Percentiles rank a stretch among this genome's conserved stretches.
These are phyloP conservation scores for Vicia sativa DNA, from an alignment of 306 rosid genomes.

Conservation along the genomic window DNA sequence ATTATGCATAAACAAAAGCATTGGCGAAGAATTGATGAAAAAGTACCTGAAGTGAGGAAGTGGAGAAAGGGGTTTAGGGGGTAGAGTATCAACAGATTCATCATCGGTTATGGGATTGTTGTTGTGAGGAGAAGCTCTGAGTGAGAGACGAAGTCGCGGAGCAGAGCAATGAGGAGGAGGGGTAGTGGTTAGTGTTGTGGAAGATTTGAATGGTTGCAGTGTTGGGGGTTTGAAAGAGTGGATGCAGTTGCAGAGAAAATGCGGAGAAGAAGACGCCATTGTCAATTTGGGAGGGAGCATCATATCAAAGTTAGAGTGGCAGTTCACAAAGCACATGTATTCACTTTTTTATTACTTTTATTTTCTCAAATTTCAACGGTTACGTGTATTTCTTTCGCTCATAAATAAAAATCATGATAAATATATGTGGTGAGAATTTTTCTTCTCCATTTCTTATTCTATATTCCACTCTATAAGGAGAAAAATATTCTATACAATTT, in stretches of 20 bases:
- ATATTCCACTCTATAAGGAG: no score
- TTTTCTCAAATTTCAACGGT: no score
- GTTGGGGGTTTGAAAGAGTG: conserved; percentile 25
- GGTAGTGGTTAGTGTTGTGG: conserved; percentile 26
- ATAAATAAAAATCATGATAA: no score
- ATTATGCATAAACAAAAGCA: conserved; percentile 9
- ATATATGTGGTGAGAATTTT: no score
- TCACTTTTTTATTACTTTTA: background rate
- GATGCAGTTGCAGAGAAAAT: conserved; percentile 27
- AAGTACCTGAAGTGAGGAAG: conserved; percentile 41
- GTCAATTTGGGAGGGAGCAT: conserved; percentile 5
- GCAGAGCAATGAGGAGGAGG: conserved; percentile 24
- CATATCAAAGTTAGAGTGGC: background rate
- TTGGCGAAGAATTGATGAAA: background rate
- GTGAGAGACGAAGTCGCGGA: conserved; percentile 22
- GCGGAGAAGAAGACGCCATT: conserved; percentile 40
- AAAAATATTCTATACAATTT: no score
- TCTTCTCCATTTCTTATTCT: no score
- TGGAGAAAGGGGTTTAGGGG: conserved; percentile 21
- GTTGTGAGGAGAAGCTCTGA: conserved; percentile 39
- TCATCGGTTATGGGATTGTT: conserved; percentile 22
- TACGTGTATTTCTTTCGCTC: no score
- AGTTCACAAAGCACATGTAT: conserved; percentile 18
- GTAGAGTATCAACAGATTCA: conserved; percentile 35
- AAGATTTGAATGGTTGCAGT: conserved; percentile 14